Conservation (phyloP, 495 filamentous ascomycete species). For the Xylaria acuta region DNA sequence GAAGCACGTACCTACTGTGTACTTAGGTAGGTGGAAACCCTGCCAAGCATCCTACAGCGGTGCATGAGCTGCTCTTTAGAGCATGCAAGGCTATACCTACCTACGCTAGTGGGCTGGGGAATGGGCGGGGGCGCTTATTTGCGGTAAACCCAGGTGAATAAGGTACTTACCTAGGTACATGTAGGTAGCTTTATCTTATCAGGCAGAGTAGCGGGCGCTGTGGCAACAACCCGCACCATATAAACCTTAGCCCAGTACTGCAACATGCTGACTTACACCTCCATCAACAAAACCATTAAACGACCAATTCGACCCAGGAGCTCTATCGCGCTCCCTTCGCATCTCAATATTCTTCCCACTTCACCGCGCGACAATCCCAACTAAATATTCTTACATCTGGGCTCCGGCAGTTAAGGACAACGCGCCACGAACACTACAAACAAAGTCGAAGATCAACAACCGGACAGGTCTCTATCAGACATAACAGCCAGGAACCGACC, state of each 20-base stretch:
- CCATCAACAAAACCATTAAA: background rate
- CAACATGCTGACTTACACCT: background rate
- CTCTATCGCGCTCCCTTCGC: background rate
- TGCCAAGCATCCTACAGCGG: background rate
- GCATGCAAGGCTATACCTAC: constrained; percentile 7
- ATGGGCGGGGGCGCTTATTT: background rate
- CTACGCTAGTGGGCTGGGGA: background rate
- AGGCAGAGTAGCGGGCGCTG: background rate
- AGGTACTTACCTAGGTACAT: too few species aligned
- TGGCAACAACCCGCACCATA: background rate
- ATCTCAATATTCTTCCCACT: background rate
- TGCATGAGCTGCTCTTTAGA: background rate
- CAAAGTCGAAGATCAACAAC: background rate
- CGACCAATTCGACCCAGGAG: background rate
- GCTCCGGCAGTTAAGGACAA: background rate
- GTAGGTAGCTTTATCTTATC: constrained; percentile 45
- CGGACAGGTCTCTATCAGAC: background rate
- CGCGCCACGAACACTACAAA: background rate
- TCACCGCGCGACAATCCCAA: background rate
- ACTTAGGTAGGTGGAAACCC: background rate
- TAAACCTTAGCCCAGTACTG: background rate
- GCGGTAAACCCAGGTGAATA: background rate
- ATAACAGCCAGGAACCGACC: constrained; percentile 11
- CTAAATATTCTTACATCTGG: background rate
- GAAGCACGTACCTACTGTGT: too few species aligned